Conservation (phyloP, 2,329 filamentous ascomycete genomes). For the Aspergillus sp. region DNA sequence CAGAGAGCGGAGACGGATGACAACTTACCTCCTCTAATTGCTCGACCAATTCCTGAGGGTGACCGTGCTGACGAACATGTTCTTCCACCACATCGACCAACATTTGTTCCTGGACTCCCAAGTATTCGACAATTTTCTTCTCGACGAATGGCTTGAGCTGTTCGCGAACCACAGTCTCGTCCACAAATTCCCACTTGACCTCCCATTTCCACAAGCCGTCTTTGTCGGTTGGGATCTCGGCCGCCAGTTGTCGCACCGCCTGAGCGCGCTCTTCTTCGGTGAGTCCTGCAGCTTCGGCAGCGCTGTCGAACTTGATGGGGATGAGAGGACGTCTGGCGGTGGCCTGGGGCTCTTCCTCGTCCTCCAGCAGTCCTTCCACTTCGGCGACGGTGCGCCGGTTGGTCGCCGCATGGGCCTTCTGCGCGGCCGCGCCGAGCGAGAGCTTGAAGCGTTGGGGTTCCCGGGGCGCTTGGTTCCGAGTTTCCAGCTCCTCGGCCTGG, state of each 20-base stretch:
- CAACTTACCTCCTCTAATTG: slow-evolving; percentile 70
- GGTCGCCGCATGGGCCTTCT: slow-evolving; percentile 54
- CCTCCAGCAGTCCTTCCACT: slow-evolving; percentile 87
- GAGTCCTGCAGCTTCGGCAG: slow-evolving; percentile 57
- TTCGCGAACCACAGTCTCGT: slow-evolving; percentile 69
- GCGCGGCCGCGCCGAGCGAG: slow-evolving; percentile 79
- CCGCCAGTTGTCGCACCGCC: slow-evolving; percentile 71
- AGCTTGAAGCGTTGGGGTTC: slow-evolving; percentile 79
- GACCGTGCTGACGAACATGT: slow-evolving; percentile 66
- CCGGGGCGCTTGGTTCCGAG: slow-evolving; percentile 35
- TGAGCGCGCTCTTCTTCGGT: slow-evolving; percentile 80
- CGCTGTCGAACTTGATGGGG: slow-evolving; percentile 72
- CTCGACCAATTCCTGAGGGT: slow-evolving; percentile 71
- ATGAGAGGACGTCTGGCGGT: slow-evolving; percentile 66
- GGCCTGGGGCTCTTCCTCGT: slow-evolving; percentile 75
- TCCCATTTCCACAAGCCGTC: slow-evolving; percentile 85
- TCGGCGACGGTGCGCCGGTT: slow-evolving; percentile 78
- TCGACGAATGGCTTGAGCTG: slow-evolving; percentile 92
- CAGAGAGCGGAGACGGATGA: too few species aligned
- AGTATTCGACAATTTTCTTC: slow-evolving; percentile 95
- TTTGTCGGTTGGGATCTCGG: slow-evolving; percentile 82
- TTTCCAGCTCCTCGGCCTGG: slow-evolving; percentile 66
- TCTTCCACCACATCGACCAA: slow-evolving; percentile 87
- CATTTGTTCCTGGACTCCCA: slow-evolving; percentile 93
- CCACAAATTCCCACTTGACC: slow-evolving; percentile 86